phyloP scores from a whole-genome alignment of 208 protist species.

The Porcisia hertigi region DNA sequence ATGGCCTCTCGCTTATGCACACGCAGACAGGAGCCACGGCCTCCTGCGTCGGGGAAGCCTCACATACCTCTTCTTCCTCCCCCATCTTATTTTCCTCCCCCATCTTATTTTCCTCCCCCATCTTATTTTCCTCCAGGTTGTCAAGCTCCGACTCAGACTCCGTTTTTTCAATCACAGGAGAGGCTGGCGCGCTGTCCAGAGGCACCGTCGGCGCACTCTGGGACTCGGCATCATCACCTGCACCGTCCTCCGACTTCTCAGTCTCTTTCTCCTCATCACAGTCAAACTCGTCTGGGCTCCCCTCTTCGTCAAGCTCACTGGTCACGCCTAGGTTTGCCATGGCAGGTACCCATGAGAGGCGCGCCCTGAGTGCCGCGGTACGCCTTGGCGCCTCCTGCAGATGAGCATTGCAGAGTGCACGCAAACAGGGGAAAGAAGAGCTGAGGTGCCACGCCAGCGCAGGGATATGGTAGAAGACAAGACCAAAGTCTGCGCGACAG shows the following conservation, averaged over 20 bases:
- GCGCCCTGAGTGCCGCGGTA: background rate
- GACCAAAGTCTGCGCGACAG: conserved; percentile 53
- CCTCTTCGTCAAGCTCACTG: background rate
- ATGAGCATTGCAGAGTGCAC: conserved; percentile 30
- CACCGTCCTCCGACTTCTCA: background rate
- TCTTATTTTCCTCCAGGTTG: background rate
- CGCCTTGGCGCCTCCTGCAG: conserved; percentile 12
- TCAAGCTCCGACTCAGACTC: background rate
- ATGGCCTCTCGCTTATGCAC: background rate
- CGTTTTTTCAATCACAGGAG: background rate
- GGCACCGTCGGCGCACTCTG: background rate
- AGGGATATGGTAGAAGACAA: conserved; percentile 49
- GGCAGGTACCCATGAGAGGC: conserved; percentile 12
- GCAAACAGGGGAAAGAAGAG: conserved; percentile 28
- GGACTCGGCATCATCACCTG: background rate
- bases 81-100: background rate
- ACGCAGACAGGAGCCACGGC: background rate
- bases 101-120: background rate
- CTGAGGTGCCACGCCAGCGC: conserved; percentile 43
- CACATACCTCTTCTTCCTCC: background rate
- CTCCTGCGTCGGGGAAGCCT: background rate
- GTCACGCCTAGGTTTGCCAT: background rate
- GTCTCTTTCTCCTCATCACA: background rate
- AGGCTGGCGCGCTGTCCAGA: background rate
- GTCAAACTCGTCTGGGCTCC: background rate